Conservation (phyloP, 2,329 filamentous ascomycete genomes). For the Fonsecaea monophora region DNA sequence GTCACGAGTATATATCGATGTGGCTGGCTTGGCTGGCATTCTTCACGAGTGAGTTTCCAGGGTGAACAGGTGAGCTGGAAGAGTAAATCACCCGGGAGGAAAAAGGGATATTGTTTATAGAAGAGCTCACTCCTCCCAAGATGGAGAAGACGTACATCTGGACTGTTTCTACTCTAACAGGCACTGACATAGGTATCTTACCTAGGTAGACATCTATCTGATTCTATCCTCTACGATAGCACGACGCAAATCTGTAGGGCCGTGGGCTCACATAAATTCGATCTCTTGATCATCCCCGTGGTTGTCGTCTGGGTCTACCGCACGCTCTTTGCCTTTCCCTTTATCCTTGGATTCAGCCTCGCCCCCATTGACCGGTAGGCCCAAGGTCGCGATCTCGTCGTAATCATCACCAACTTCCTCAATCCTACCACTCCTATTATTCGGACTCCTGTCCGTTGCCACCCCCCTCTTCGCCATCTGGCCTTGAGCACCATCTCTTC, state of each 20-base stretch:
- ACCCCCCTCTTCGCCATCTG: background rate
- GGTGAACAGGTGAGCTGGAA: too few relatives aligned
- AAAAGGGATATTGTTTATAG: too few relatives aligned
- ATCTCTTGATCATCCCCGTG: conserved; percentile 20
- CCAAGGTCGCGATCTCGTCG: conserved; percentile 15
- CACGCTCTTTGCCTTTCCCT: conserved; percentile 24
- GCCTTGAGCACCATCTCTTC: background rate
- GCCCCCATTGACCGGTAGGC: background rate
- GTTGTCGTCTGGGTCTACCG: background rate
- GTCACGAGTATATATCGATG: too few relatives aligned
- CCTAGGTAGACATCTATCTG: background rate
- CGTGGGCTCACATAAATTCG: conserved; percentile 26
- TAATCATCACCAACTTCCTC: conserved; percentile 15
- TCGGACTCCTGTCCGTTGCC: background rate
- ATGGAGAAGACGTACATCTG: background rate
- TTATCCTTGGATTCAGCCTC: conserved; percentile 19
- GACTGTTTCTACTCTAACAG: background rate
- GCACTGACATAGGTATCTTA: background rate
- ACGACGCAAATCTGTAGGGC: background rate
- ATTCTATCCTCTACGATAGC: background rate
- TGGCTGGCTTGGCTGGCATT: too few relatives aligned
- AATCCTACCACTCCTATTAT: background rate
- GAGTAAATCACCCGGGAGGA: too few relatives aligned
- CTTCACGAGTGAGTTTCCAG: too few relatives aligned
- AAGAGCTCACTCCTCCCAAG: too few relatives aligned